Evolutionary conservation across 768 basidiomycete genomes (phyloP).

Genomic region (Tylopilus rubrobrunneus): DNA sequence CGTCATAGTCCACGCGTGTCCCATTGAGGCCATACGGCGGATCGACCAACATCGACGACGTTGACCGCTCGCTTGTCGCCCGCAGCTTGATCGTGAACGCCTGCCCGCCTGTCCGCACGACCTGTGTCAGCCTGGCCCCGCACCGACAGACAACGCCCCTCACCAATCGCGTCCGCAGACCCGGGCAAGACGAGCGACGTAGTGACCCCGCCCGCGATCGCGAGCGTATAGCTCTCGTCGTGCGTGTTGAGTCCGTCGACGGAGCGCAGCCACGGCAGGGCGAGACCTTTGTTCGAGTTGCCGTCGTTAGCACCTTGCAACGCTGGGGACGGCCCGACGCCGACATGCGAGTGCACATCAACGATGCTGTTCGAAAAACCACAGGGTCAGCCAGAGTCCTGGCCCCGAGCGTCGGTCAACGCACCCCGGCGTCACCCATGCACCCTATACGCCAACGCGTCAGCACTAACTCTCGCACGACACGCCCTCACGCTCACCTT

Average conservation of each 20-base stretch:
- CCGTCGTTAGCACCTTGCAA: slow-evolving; percentile 46
- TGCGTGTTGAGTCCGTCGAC: slow-evolving; percentile 76
- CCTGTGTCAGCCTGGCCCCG: not conserved
- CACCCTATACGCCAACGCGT: slow-evolving; percentile 35
- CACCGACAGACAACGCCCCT: not conserved
- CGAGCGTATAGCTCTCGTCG: slow-evolving; percentile 54
- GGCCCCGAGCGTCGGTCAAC: not conserved
- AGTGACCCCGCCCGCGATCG: slow-evolving; percentile 69
- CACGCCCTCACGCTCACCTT: slow-evolving; percentile 14
- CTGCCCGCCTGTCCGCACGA: slow-evolving; percentile 53
- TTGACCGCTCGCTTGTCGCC: slow-evolving; percentile 63
- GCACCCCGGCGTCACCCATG: slow-evolving; percentile 61
- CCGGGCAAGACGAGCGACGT: slow-evolving; percentile 76
- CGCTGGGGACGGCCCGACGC: slow-evolving; percentile 36
- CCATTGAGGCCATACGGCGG: slow-evolving; percentile 57
- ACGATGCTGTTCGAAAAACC: slow-evolving; percentile 31
- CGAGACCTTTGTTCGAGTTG: slow-evolving; percentile 44
- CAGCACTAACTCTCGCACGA: not conserved
- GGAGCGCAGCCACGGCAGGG: slow-evolving; percentile 62
- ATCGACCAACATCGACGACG: slow-evolving; percentile 67
- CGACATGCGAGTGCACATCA: slow-evolving; percentile 59
- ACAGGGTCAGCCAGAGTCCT: not conserved
- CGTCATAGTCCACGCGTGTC: slow-evolving; percentile 28
- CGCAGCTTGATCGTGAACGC: slow-evolving; percentile 76
- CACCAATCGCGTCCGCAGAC: slow-evolving; percentile 58